Evolutionary conservation across 768 basidiomycete species (phyloP).

Genomic region (Plicaturopsis crispa): DNA sequence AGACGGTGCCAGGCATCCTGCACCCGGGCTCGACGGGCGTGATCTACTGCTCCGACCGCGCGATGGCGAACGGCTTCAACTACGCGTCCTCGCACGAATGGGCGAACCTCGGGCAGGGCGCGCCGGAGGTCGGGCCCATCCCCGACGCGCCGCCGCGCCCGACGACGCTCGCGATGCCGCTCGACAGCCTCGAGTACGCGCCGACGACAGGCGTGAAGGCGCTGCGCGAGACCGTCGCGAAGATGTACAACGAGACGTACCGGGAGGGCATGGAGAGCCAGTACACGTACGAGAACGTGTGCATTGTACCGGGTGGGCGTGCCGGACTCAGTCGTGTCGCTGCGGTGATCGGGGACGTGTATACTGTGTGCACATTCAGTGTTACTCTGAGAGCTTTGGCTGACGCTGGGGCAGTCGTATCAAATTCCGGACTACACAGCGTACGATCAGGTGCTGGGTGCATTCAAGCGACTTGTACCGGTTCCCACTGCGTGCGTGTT

Average conservation of each 20-base stretch:
- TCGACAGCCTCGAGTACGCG: conserved; percentile 81
- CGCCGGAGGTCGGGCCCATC: conserved; percentile 82
- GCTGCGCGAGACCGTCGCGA: conserved; percentile 84
- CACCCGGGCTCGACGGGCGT: conserved; percentile 62
- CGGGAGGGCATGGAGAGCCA: conserved; percentile 73
- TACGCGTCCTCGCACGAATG: conserved; percentile 74
- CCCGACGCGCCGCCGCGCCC: conserved; percentile 68
- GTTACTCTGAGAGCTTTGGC: conserved; percentile 4
- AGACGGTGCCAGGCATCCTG: conserved; percentile 83
- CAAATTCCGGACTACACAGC: conserved; percentile 92
- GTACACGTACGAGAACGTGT: conserved; percentile 90
- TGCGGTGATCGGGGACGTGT: conserved; percentile 87
- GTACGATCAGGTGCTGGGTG: conserved; percentile 76
- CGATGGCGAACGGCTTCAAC: conserved; percentile 92
- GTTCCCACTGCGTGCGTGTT: conserved; percentile 78
- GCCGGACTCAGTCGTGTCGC: conserved; percentile 87
- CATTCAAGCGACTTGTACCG: conserved; percentile 84
- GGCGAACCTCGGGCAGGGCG: conserved; percentile 58
- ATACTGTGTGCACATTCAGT: conserved; percentile 43
- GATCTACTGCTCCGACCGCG: conserved; percentile 88
- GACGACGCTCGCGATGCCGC: conserved; percentile 52
- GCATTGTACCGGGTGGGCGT: conserved; percentile 92
- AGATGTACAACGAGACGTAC: conserved; percentile 85
- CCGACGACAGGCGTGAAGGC: conserved; percentile 91
- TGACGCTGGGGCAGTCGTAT: conserved; percentile 48